These are phyloP conservation scores for Spinellus fusiger DNA, from an alignment of 192 early-diverging fungal genomes.

Conservation along the genomic window DNA sequence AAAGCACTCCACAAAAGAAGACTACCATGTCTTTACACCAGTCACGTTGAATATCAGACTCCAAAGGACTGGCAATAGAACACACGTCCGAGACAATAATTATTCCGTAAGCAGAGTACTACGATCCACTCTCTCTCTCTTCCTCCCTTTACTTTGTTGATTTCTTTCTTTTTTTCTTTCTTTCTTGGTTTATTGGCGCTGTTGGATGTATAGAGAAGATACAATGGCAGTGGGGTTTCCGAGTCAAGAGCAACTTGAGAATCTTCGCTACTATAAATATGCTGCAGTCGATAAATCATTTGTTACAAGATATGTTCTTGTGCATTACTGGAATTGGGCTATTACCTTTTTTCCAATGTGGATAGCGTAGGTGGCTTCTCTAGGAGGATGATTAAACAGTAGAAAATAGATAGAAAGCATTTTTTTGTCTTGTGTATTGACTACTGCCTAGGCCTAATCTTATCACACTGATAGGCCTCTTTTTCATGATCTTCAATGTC, in stretches of 20 bases:
- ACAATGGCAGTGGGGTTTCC: not conserved
- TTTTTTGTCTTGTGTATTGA: constrained; percentile 1
- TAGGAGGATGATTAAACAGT: not conserved
- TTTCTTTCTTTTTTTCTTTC: no score
- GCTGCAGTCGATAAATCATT: constrained; percentile 80
- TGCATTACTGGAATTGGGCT: constrained; percentile 81
- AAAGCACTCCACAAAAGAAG: no score
- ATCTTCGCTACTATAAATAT: constrained; percentile 81
- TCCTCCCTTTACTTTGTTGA: no score
- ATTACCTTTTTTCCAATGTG: constrained; percentile 81
- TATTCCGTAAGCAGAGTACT: no score
- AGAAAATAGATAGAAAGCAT: not conserved
- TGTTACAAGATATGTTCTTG: constrained; percentile 63
- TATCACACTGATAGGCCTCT: constrained; percentile 74
- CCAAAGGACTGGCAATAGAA: no score
- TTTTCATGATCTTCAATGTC: constrained; percentile 73
- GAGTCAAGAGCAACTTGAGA: constrained; percentile 30
- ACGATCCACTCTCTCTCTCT: no score
- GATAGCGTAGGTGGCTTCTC: constrained; percentile 58
- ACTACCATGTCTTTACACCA: no score
- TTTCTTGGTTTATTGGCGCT: no score
- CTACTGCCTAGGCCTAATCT: constrained; percentile 58
- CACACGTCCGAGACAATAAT: no score
- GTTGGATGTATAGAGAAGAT: no score
- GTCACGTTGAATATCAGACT: no score